phyloP scores from a whole-genome alignment of 139 green algal species.

The Coelastrella sp. region DNA sequence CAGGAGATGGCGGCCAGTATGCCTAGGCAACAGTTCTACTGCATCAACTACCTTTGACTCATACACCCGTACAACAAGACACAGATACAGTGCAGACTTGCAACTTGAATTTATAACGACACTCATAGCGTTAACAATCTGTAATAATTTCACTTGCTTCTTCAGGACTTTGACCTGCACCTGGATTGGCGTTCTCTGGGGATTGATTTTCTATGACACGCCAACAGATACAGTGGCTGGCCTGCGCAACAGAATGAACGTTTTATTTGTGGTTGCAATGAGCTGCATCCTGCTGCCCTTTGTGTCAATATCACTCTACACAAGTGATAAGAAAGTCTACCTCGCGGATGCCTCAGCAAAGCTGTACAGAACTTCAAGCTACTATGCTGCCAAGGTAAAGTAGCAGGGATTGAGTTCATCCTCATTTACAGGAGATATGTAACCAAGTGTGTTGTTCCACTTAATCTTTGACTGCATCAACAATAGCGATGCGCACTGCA shows the following conservation, averaged over 20 bases:
- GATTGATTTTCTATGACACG: constrained; percentile 56
- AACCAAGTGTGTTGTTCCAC: background rate
- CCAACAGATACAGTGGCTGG: background rate
- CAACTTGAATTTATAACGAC: background rate
- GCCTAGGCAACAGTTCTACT: too few relatives aligned
- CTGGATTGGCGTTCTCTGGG: constrained; percentile 59
- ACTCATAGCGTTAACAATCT: background rate
- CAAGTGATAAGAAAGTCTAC: constrained; percentile 59
- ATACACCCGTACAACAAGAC: too few relatives aligned
- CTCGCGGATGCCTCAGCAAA: constrained; percentile 49
- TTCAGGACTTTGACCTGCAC: constrained; percentile 53
- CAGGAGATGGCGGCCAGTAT: too few relatives aligned
- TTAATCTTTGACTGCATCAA: too few relatives aligned
- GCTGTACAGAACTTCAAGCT: constrained; percentile 57
- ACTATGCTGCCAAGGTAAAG: constrained; percentile 63
- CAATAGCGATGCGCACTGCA: too few relatives aligned
- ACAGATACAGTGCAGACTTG: background rate
- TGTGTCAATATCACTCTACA: constrained; percentile 60
- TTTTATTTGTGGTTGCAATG: constrained; percentile 29
- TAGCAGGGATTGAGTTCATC: too few relatives aligned
- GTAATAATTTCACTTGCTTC: background rate
- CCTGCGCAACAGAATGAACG: constrained; percentile 31
- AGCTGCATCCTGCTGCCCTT: constrained; percentile 55
- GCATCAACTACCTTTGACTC: too few relatives aligned
- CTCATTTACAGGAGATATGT: background rate